Percentiles rank a stretch among this genome's conserved stretches.
phyloP scores from a whole-genome alignment of 805 yeast species.

The Spathaspora sp. region DNA sequence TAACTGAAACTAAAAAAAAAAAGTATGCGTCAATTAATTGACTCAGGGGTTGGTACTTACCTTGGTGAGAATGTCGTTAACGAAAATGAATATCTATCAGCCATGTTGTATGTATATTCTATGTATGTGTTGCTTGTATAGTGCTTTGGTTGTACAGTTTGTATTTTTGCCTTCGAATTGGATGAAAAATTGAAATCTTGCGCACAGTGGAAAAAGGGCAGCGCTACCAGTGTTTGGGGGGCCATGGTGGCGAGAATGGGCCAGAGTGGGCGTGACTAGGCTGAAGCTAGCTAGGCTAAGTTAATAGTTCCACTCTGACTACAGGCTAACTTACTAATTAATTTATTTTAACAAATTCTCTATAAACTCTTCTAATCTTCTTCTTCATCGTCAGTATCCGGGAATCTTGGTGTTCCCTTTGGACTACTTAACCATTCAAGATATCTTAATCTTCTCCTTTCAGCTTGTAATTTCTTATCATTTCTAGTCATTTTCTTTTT shows the following conservation, averaged over 20 bases:
- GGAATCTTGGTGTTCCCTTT: constrained; percentile 96
- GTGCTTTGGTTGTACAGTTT: not conserved
- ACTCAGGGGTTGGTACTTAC: constrained; percentile 39
- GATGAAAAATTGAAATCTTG: not conserved
- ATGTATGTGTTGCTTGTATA: not conserved
- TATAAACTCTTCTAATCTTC: constrained; percentile 20
- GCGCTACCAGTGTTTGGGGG: not conserved
- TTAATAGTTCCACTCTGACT: not conserved
- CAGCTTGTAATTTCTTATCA: constrained; percentile 86
- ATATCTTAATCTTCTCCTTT: constrained; percentile 90
- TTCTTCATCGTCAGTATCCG: constrained; percentile 90
- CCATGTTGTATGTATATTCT: constrained; percentile 49
- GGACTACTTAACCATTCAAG: constrained; percentile 94
- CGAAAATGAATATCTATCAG: constrained; percentile 97
- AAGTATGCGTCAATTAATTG: not conserved
- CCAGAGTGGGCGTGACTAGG: too few species aligned
- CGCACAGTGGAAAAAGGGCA: not conserved
- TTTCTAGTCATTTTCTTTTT: constrained; percentile 98
- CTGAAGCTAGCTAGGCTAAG: too few species aligned
- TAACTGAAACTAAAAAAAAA: not conserved
- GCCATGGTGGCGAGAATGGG: too few species aligned
- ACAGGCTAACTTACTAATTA: not conserved
- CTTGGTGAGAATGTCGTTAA: constrained; percentile 96
- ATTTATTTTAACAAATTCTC: not conserved
- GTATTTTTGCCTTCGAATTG: constrained; percentile 2